Evolutionary conservation across 78 protist species (phyloP), one percentile per base, ranked within the genome.

Genomic region (Dictyostelium discoideum): DNA sequence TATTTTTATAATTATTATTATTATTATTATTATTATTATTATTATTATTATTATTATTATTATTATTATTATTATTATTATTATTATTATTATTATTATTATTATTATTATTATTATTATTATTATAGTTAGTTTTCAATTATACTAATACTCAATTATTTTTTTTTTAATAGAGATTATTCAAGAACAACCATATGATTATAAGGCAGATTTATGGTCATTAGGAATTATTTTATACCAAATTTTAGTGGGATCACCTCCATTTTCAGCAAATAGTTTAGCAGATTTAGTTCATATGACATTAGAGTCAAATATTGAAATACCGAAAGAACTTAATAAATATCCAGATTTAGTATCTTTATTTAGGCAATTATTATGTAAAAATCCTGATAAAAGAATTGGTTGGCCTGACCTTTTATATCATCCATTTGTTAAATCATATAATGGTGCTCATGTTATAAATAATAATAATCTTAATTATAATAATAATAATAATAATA

Each of bases 141-240:
- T 18, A 16, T 74, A 42, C 32, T 40, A 78, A 16, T 76, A 42
- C 1, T 5, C 7, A 42, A 42, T 11, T 10, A 65, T n/a, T 22
- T 6, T 8, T 6, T 8, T 65, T 44, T 10, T 20, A 29, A 37
- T n/a, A 78, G 99, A 98, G 78, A 93, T 98, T 14, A 98, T 98
- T 29, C 94, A 96, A 39, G 98, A 97, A 90, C 93, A 84, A 89
- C 99, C 99, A 4, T 98, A 98, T 97, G 95, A 98, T 94, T 96
- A 98, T 78, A 90, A 95, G 5, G 98, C 96, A 18, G 99, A 98
- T 92, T 94, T 98, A 18, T 98, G 99, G 99, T 97, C 98, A n/a
- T 78, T 93, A 13, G 96, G 96, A 7, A 94, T 97, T 37, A 98
- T 98, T 10, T 74, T 98, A 14, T 98, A 98, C 94, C 98, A 98